phyloP scores from a whole-genome alignment of 371 early-diverging fungal species.

The Mortierella sp. region DNA sequence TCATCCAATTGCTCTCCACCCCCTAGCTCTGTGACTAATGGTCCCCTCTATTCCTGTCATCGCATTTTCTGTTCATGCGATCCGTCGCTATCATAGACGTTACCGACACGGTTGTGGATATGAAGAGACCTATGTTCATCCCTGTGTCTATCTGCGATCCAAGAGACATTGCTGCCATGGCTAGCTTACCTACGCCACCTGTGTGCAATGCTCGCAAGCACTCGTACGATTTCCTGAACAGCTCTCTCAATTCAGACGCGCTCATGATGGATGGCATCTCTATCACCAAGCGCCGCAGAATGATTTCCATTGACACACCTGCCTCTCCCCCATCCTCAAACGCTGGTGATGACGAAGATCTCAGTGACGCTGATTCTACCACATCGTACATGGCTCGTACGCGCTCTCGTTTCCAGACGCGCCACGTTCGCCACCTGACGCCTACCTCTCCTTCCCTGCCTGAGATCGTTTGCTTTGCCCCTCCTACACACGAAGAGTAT shows the following conservation, averaged over 20 bases:
- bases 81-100: conserved; percentile 18
- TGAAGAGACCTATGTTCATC: conserved; percentile 56
- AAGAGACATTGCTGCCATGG: conserved; percentile 41
- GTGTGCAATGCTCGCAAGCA: conserved; percentile 53
- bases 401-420: conserved; percentile 37
- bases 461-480: conserved; percentile 50
- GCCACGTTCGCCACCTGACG: conserved; percentile 48
- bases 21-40: conserved; percentile 15
- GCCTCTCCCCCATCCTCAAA: conserved; percentile 52
- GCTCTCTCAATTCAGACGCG: conserved; percentile 40
- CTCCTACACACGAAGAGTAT: conserved; percentile 49
- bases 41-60: conserved; percentile 21
- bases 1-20: conserved; percentile 5
- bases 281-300: conserved; percentile 43
- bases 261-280: conserved; percentile 47
- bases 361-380: conserved; percentile 46
- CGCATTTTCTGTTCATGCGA: background rate
- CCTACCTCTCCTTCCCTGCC: conserved; percentile 50
- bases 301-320: conserved; percentile 37
- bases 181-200: conserved; percentile 48
- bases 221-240: conserved; percentile 44
- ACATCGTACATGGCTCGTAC: conserved; percentile 28
- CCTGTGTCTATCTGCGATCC: conserved; percentile 54
- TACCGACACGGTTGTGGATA: conserved; percentile 42
- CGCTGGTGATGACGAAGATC: conserved; percentile 52